Evolutionary conservation across 768 basidiomycete species (phyloP), one percentile per base, ranked within the genome.

Genomic region (Panellus pusillus): DNA sequence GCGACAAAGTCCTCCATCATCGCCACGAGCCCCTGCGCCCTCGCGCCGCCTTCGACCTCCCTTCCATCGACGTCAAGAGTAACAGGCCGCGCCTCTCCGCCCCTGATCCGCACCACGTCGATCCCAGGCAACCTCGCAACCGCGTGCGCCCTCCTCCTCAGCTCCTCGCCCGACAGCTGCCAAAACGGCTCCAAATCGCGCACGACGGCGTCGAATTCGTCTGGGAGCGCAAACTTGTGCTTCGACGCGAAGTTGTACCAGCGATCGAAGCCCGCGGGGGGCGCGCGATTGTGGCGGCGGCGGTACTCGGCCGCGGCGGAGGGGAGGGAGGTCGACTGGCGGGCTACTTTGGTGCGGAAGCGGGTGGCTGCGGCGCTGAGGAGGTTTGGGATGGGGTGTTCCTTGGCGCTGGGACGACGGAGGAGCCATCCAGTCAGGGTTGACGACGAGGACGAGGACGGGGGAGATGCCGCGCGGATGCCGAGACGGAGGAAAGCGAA

Each of bases 221-320:
- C 96, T 5, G 89, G 75, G 71, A 98, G 82, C 62, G 84, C 81
- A 43, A 91, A 86, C 6, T 80, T 71, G 68, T 92, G 80, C 52
- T 82, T 74, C 67, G 79, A 72, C 13, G 87, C 89, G 68, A 93
- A 98, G 41, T 70, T 66, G 81, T 85, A 96, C 96, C 96, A 98
- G 27, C 79, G 72, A 65, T 93, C 95, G 59, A 98, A 99, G 1
- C 94, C 96, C 39, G 79, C 82, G 0, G 97, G 96, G 5, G 97
- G 97, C 32, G 82, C 72, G 35, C 89, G 81, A 9, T 74, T 74
- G 69, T 96, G 94, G 53, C 94, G 78, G 51, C 79, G 72, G 60
- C 74, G 82, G 71, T 99, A 99, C 68, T 96, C 93, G 9, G 70
- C 68, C 0, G 92, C 91, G 0, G 96, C 96, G 24, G 82, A 81